Conservation (phyloP, 345 rosid genomes). For the Erodium maritimum region DNA sequence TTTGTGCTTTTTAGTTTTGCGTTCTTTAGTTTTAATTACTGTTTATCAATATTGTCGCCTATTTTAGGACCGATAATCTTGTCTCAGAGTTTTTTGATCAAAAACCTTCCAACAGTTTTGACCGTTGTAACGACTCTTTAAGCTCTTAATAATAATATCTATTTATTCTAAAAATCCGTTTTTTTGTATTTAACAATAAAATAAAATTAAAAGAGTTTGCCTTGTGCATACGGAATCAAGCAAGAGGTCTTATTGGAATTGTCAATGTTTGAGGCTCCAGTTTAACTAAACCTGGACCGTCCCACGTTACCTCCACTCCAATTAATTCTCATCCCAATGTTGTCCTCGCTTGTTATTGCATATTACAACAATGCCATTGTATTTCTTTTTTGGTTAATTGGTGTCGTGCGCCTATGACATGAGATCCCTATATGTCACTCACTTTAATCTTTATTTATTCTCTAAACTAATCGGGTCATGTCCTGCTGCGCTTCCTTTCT, state of each 20-base stretch:
- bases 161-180: too few species aligned
- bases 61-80: too few species aligned
- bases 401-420: slow-evolving; percentile 13
- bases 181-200: too few species aligned
- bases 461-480: background rate
- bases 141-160: too few species aligned
- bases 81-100: too few species aligned
- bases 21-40: too few species aligned
- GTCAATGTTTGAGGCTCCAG: slow-evolving; percentile 42
- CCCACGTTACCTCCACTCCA: slow-evolving; percentile 24
- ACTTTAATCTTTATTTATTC: background rate
- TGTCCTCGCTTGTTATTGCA: background rate
- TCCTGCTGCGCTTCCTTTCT: background rate
- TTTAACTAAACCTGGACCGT: slow-evolving; percentile 35
- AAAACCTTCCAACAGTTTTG: too few species aligned
- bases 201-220: slow-evolving; percentile 18
- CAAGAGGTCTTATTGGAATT: slow-evolving; percentile 15
- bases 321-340: slow-evolving; percentile 11
- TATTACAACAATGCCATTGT: slow-evolving; percentile 5
- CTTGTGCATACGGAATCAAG: slow-evolving; percentile 33
- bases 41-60: too few species aligned
- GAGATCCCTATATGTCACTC: slow-evolving; percentile 14
- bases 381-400: background rate
- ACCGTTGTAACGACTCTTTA: too few species aligned
- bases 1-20: too few species aligned